Percentiles rank a stretch among this genome's conserved stretches.
Evolutionary conservation across 108 stramenopile species (phyloP).

Genomic region (Cyclotella choctawhatcheeana): DNA sequence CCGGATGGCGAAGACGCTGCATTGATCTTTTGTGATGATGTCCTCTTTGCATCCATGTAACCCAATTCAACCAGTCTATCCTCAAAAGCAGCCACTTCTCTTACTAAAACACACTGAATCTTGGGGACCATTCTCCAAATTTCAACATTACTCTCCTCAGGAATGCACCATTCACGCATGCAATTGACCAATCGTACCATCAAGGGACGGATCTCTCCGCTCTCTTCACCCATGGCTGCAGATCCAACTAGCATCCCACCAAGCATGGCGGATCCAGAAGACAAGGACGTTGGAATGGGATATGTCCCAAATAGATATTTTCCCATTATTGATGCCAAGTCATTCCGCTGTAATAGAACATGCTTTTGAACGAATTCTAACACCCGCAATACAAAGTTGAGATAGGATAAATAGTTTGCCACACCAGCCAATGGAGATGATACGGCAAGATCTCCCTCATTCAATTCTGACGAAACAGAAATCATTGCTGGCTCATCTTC

Average conservation of each 20-base stretch:
- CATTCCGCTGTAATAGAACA: constrained; percentile 50
- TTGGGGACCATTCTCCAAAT: constrained; percentile 43
- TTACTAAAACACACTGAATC: constrained; percentile 38
- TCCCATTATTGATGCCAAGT: constrained; percentile 58
- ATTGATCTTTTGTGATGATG: background rate
- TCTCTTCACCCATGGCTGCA: constrained; percentile 36
- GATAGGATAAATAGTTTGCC: constrained; percentile 31
- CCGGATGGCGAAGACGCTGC: constrained; percentile 26
- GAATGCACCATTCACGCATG: constrained; percentile 63
- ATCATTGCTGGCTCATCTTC: background rate
- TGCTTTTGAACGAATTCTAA: constrained; percentile 61
- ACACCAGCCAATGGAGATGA: constrained; percentile 21
- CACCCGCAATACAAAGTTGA: constrained; percentile 51
- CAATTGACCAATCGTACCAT: constrained; percentile 55
- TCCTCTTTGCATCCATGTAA: constrained; percentile 18
- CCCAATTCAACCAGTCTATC: constrained; percentile 40
- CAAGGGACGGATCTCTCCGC: constrained; percentile 51
- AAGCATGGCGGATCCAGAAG: constrained; percentile 53
- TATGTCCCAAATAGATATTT: constrained; percentile 57
- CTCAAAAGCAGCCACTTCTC: constrained; percentile 58
- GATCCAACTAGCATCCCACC: constrained; percentile 48
- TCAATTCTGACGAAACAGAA: constrained; percentile 23
- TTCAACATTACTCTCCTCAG: constrained; percentile 34
- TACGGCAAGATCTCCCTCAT: constrained; percentile 9
- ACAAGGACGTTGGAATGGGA: constrained; percentile 45